Conservation (phyloP, 1,139 yeast genomes). For the Citeromyces hawaiiensis region DNA sequence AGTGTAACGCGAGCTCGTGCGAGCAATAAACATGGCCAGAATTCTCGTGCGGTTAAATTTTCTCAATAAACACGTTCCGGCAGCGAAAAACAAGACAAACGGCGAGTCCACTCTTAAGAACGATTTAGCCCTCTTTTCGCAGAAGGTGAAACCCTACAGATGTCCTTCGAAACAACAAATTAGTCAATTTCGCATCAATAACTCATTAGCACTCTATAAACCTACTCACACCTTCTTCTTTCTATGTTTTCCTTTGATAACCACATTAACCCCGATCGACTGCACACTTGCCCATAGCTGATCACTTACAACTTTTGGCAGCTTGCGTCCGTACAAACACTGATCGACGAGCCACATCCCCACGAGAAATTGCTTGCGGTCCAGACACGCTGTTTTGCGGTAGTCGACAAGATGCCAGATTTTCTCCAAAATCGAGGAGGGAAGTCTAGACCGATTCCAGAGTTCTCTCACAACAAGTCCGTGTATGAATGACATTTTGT, state of each 20-base stretch:
- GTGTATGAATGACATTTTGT: neutral
- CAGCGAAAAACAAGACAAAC: too few species aligned
- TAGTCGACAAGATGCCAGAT: slow-evolving; percentile 79
- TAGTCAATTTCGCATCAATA: too few species aligned
- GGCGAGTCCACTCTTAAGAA: too few species aligned
- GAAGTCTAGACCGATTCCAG: slow-evolving; percentile 69
- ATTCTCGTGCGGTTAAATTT: too few species aligned
- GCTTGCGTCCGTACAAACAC: slow-evolving; percentile 83
- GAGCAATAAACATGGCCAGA: too few species aligned
- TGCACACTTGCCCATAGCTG: slow-evolving; percentile 59
- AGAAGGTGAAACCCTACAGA: too few species aligned
- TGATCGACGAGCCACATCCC: slow-evolving; percentile 97
- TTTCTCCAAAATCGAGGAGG: slow-evolving; percentile 44
- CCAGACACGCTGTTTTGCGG: slow-evolving; percentile 20
- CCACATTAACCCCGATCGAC: slow-evolving; percentile 21
- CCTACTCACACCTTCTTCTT: slow-evolving; percentile 1
- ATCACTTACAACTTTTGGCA: slow-evolving; percentile 51
- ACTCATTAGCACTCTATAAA: too few species aligned
- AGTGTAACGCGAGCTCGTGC: too few species aligned
- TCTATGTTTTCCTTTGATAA: slow-evolving; percentile 12
- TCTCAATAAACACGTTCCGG: too few species aligned
- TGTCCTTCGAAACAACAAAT: too few species aligned
- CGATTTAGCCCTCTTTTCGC: too few species aligned
- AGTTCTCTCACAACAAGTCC: slow-evolving; percentile 44
- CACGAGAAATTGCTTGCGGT: slow-evolving; percentile 65